Evolutionary conservation across 1,284 basidiomycete species (phyloP).

Genomic region (Heterobasidion irregulare): DNA sequence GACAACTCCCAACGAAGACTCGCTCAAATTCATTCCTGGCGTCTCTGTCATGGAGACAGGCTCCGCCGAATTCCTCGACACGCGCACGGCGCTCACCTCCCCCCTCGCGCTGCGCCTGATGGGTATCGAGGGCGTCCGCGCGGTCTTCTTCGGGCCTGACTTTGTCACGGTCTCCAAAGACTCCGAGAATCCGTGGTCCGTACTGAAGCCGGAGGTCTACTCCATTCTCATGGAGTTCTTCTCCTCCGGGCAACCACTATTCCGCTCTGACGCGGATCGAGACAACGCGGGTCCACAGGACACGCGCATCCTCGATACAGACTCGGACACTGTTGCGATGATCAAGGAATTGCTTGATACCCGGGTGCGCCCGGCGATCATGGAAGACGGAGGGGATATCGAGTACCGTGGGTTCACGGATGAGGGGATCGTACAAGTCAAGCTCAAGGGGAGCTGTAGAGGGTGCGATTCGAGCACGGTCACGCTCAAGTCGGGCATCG

Average conservation of each 20-base stretch:
- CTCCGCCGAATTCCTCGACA: conserved; percentile 92
- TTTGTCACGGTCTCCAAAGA: conserved; percentile 97
- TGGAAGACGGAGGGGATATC: conserved; percentile 91
- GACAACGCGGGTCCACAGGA: conserved; percentile 86
- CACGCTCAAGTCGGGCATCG: conserved; percentile 92
- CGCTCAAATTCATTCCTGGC: conserved; percentile 96
- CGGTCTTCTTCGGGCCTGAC: conserved; percentile 94
- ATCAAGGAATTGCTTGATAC: conserved; percentile 98
- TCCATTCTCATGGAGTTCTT: conserved; percentile 98
- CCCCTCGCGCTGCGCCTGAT: conserved; percentile 91
- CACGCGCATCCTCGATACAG: conserved; percentile 91
- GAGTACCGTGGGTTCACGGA: conserved; percentile 75
- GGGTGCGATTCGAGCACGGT: conserved; percentile 92
- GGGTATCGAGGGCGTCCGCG: conserved; percentile 85
- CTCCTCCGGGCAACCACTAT: conserved; percentile 80
- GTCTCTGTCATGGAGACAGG: conserved; percentile 81
- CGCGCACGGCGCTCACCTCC: conserved; percentile 73
- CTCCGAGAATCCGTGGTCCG: conserved; percentile 77
- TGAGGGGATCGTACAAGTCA: conserved; percentile 59
- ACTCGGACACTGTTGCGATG: conserved; percentile 98
- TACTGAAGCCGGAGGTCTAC: conserved; percentile 98
- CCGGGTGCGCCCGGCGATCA: conserved; percentile 90
- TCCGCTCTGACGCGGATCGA: conserved; percentile 71
- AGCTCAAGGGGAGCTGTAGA: conserved; percentile 93
- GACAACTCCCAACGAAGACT: conserved; percentile 94